phyloP scores from a whole-genome alignment of 2,329 filamentous ascomycete genomes.

The Sclerotinia spermophila region DNA sequence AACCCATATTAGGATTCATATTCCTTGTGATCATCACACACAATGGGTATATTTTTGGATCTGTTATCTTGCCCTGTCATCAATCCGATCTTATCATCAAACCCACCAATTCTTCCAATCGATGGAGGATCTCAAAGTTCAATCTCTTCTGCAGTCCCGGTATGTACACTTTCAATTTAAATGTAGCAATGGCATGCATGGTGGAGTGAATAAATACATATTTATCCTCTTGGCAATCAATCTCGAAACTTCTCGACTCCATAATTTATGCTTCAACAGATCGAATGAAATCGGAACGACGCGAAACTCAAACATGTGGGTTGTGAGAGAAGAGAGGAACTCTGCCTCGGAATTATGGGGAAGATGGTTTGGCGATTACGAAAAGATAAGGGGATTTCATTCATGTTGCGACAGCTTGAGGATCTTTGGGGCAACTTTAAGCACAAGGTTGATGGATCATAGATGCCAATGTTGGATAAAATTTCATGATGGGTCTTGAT shows the following conservation, averaged over 20 bases:
- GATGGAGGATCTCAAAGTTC: not conserved
- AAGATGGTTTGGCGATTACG: not conserved
- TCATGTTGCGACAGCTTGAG: not conserved
- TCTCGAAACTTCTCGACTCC: not conserved
- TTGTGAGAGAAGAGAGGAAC: not conserved
- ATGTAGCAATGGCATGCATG: not conserved
- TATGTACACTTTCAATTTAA: not conserved
- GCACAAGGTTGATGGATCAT: not conserved
- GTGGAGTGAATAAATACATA: not conserved
- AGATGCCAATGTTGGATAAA: not conserved
- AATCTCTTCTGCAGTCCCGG: not conserved
- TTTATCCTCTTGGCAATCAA: not conserved
- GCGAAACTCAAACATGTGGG: not conserved
- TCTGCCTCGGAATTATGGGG: not conserved
- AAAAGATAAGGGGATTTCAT: not conserved
- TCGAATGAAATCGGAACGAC: not conserved
- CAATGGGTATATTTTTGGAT: not conserved
- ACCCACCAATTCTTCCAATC: not conserved
- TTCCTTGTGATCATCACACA: constrained; percentile 1
- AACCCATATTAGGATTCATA: not conserved
- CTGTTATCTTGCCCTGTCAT: not conserved
- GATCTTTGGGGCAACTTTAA: not conserved
- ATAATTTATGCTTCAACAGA: not conserved
- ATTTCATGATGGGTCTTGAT: not conserved
- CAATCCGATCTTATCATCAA: not conserved